Percentiles rank a stretch among this genome's conserved stretches.
Conservation (phyloP, 2,329 filamentous ascomycete species). For the Helotiales sp. region DNA sequence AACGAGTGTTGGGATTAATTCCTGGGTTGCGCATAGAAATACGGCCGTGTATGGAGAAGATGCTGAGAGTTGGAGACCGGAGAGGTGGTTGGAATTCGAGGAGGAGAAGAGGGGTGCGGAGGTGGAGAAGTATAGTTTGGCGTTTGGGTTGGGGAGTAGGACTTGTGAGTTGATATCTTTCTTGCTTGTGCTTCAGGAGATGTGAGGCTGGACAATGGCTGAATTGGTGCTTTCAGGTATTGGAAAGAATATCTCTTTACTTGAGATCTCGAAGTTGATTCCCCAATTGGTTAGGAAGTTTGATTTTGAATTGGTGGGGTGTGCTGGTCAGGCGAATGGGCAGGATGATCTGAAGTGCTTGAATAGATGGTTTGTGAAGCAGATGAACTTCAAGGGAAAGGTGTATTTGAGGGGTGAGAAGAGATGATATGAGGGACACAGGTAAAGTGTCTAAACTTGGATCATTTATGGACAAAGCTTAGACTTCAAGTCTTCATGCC, state of each 20-base stretch:
- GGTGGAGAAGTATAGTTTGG: conserved; percentile 45
- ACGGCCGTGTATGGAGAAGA: conserved; percentile 49
- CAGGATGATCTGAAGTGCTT: conserved; percentile 19
- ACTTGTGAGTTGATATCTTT: too few relatives aligned
- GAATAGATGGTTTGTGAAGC: conserved; percentile 35
- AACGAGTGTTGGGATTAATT: conserved; percentile 36
- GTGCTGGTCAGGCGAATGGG: conserved; percentile 12
- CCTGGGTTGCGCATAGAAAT: conserved; percentile 39
- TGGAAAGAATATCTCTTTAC: conserved; percentile 44
- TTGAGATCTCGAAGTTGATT: conserved; percentile 46
- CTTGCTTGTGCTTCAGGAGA: too few relatives aligned
- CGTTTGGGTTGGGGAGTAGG: conserved; percentile 43
- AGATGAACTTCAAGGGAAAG: conserved; percentile 26
- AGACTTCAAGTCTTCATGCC: too few relatives aligned
- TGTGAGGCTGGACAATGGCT: too few relatives aligned
- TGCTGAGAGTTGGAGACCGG: conserved; percentile 48
- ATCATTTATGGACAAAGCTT: too few relatives aligned
- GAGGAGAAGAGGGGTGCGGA: conserved; percentile 44
- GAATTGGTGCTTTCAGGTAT: too few relatives aligned
- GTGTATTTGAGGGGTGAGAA: conserved; percentile 13
- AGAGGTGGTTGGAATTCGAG: conserved; percentile 47
- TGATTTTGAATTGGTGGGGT: conserved; percentile 29
- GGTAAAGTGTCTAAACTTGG: too few relatives aligned
- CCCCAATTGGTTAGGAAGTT: conserved; percentile 37
- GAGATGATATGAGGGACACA: too few relatives aligned